A percentile compares a stretch with the other conserved stretches of the same genome.
phyloP scores from a whole-genome alignment of 106 monocot species.

The Gastrodia elata region DNA sequence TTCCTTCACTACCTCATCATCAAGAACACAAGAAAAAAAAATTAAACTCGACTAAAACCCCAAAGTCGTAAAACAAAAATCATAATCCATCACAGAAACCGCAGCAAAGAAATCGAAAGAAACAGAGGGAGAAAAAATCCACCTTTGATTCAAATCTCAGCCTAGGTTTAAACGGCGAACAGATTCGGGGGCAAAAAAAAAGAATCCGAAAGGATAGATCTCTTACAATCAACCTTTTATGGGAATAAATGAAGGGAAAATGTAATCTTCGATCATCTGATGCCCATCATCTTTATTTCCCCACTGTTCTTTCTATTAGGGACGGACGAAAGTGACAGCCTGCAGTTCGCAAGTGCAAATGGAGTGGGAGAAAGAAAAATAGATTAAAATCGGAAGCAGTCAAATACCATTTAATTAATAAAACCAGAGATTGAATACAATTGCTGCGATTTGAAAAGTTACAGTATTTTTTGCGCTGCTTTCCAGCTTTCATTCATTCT shows the following conservation, averaged over 20 bases:
- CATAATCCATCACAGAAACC: not conserved
- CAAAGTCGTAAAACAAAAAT: not conserved
- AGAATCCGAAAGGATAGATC: not conserved
- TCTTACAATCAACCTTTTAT: not conserved
- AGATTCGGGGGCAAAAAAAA: not conserved
- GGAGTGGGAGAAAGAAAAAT: not conserved
- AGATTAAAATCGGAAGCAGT: not conserved
- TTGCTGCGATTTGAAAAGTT: not conserved
- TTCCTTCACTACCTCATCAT: not conserved
- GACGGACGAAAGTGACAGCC: not conserved
- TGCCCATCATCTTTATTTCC: not conserved
- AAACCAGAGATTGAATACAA: not conserved
- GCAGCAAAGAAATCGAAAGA: not conserved
- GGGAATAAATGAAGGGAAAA: not conserved
- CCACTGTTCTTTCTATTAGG: not conserved
- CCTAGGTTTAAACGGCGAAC: not conserved
- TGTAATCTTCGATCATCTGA: not conserved
- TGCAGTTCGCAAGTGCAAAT: constrained; percentile 4
- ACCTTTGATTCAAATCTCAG: not conserved
- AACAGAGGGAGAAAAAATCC: not conserved
- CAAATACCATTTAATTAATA: not conserved
- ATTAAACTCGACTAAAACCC: not conserved
- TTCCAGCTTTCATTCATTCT: not conserved
- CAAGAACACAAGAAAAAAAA: not conserved
- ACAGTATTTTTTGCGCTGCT: not conserved